Evolutionary conservation across 352 stramenopile genomes (phyloP).

Genomic region (Pythium scleroteichum): DNA sequence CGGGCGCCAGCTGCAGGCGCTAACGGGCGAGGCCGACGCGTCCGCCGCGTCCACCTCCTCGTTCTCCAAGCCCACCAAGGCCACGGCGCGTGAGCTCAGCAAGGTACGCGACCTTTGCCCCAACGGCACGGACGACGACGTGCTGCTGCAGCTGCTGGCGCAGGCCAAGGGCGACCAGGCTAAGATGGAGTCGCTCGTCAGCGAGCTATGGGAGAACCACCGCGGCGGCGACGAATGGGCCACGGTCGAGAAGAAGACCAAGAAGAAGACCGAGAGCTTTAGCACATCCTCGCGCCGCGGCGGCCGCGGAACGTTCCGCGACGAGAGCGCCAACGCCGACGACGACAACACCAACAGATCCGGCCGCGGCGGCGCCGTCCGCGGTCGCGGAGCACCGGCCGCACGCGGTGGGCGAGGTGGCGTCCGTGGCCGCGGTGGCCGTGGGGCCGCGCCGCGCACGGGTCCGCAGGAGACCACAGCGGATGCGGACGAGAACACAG

Average conservation of each 20-base stretch:
- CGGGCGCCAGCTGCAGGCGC: conserved; percentile 78
- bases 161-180: conserved; percentile 75
- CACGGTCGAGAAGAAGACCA: conserved; percentile 76
- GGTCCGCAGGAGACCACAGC: conserved; percentile 50
- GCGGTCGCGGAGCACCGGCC: conserved; percentile 47
- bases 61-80: conserved; percentile 21
- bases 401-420: conserved; percentile 51
- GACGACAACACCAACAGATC: conserved; percentile 32
- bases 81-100: conserved; percentile 65
- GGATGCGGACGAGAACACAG: conserved; percentile 38
- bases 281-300: neutral
- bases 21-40: conserved; percentile 45
- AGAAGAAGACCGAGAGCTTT: conserved; percentile 49
- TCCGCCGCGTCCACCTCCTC: conserved; percentile 24
- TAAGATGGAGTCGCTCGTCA: conserved; percentile 74
- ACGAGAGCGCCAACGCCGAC: conserved; percentile 9
- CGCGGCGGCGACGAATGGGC: conserved; percentile 76
- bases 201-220: conserved; percentile 84
- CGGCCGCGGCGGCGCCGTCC: conserved; percentile 42
- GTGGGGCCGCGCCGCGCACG: conserved; percentile 36
- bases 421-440: conserved; percentile 34
- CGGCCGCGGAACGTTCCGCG: neutral
- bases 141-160: conserved; percentile 69
- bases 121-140: conserved; percentile 72
- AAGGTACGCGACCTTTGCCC: conserved; percentile 84